These are phyloP conservation scores for Trichomonascus vanleenenianus DNA, from an alignment of 805 yeast species.

Conservation along the genomic window DNA sequence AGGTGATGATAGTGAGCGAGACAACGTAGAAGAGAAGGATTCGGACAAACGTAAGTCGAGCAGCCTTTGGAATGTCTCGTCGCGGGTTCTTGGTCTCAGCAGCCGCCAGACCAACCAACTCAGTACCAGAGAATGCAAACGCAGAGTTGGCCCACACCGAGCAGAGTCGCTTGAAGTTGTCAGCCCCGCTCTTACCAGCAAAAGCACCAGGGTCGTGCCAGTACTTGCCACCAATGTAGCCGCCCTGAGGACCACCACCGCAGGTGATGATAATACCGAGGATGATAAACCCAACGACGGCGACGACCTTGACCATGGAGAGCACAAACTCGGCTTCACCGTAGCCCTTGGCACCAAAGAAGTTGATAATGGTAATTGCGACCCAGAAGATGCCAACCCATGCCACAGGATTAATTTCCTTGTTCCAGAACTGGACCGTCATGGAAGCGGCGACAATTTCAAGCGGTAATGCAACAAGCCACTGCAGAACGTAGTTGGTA, in stretches of 20 bases:
- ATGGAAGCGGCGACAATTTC: slow-evolving; percentile 60
- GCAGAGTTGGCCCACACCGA: slow-evolving; percentile 65
- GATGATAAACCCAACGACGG: slow-evolving; percentile 56
- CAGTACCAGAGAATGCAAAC: slow-evolving; percentile 68
- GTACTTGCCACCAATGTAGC: slow-evolving; percentile 45
- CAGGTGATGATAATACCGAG: slow-evolving; percentile 41
- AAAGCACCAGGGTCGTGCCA: slow-evolving; percentile 68
- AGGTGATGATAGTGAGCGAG: slow-evolving; percentile 47
- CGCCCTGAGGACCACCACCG: slow-evolving; percentile 53
- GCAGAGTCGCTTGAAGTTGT: slow-evolving; percentile 51
- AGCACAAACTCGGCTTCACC: slow-evolving; percentile 67
- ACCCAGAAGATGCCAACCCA: slow-evolving; percentile 52
- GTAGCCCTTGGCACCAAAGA: slow-evolving; percentile 49
- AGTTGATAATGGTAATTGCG: slow-evolving; percentile 40
- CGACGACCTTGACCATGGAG: slow-evolving; percentile 49
- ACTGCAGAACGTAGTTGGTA: slow-evolving; percentile 61
- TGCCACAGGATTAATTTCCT: slow-evolving; percentile 53
- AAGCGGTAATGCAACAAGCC: slow-evolving; percentile 57
- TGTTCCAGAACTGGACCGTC: slow-evolving; percentile 53
- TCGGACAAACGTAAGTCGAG: slow-evolving; percentile 74
- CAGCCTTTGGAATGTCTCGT: slow-evolving; percentile 56
- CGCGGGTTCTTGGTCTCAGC: slow-evolving; percentile 66
- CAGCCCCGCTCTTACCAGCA: slow-evolving; percentile 36
- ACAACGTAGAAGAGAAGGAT: slow-evolving; percentile 57
- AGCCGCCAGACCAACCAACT: slow-evolving; percentile 59